A percentile compares a stretch with the other conserved stretches of the same genome.
Evolutionary conservation across 176 grass and related monocot species (phyloP).

Genomic region (Zea luxurians): DNA sequence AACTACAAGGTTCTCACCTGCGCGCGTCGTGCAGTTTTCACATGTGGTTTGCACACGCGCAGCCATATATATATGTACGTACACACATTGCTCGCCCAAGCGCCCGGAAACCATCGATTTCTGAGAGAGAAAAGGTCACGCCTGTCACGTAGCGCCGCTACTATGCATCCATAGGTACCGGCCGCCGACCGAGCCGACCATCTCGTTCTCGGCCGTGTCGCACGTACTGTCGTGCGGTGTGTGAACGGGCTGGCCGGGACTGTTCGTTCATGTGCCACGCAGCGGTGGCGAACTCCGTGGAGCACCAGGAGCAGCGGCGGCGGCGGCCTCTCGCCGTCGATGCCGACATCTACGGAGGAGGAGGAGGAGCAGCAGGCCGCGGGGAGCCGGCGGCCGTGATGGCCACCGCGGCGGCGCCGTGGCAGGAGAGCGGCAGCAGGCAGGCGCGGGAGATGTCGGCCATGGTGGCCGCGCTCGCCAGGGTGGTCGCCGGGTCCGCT

Average conservation of each 20-base stretch:
- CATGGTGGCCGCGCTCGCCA: conserved; percentile 70
- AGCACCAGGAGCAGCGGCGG: too few species aligned
- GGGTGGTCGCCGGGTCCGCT: conserved; percentile 44
- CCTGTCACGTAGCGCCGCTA: conserved; percentile 4
- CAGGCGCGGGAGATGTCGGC: conserved; percentile 66
- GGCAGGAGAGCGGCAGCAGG: conserved; percentile 32
- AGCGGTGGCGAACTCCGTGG: conserved; percentile 51
- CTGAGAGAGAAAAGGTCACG: neutral
- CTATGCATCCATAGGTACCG: neutral
- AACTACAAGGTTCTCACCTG: too few species aligned
- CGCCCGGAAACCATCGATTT: too few species aligned
- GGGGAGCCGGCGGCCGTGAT: neutral
- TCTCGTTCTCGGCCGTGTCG: too few species aligned
- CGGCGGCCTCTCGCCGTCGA: neutral
- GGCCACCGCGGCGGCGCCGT: conserved; percentile 19
- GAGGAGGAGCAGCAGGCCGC: too few species aligned
- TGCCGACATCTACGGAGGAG: neutral
- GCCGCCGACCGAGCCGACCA: neutral
- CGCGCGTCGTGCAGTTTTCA: neutral
- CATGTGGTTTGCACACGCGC: too few species aligned
- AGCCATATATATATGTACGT: too few species aligned
- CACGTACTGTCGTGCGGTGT: neutral
- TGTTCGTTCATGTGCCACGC: conserved; percentile 43
- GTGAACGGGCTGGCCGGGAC: neutral
- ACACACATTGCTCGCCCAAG: too few species aligned